Evolutionary conservation across 75 land plant species (phyloP), one percentile per base, ranked within the genome.

Genomic region (Azolla pinnata): DNA sequence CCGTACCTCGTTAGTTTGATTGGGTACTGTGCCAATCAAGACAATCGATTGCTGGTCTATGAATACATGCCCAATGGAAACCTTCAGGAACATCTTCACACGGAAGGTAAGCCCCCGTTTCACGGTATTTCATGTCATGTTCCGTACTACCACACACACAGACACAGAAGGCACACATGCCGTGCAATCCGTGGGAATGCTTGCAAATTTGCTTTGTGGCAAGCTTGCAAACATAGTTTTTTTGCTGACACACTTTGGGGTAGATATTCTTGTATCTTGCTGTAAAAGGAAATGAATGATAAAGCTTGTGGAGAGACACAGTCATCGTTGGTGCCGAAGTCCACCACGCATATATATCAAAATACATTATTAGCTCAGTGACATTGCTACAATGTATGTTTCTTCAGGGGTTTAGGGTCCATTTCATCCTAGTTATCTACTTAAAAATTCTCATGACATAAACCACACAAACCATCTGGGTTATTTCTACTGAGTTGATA

Each of bases 11-110:
- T 86, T 51, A 75, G 56, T 18, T 49, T 86, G 76, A 44, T 86
- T 56, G 90, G 90, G 0, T 83, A 83, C 58, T 86, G 90, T 52
- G 75, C 87, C 21, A 87, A 83, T 44, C 49, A 58, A 14, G 67
- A 61, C 40, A 79, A 78, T 53, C 74, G 79, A 29, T 56, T 88
- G 54, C 68, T 88, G 33, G 90, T 88, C 16, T 88, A 85, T 65
- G 85, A 85, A 58, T 80, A 66, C 79, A 85, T 88, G 95, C 70
- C 79, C 0, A 88, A 88, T 68, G 90, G 95, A 38, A 81, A 79
- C 44, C 75, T 85, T 28, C 90, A 86, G 52, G 87, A 86, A 61
- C 83, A 86, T 62, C 62, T 86, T 28, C 79, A 83, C 63, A 74
- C 87, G 3, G 33, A 57, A 9, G 64, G 49, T 46, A n/a, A n/a